Evolutionary conservation across 345 rosid species (phyloP).

Genomic region (Syzygium oleosum): DNA sequence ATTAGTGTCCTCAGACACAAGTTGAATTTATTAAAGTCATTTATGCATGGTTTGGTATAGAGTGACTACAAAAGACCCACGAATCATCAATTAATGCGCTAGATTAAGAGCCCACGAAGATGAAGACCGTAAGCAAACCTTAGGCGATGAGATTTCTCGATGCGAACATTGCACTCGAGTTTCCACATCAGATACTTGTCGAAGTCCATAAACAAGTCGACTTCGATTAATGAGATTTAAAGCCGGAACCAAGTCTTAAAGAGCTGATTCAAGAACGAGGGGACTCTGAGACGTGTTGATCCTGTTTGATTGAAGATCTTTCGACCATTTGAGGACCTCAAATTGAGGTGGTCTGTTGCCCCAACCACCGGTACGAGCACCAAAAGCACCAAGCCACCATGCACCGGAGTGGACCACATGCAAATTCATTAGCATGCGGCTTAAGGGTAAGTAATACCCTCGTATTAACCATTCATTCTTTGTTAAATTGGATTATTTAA

Average conservation of each 20-base stretch:
- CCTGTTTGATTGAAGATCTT: not conserved
- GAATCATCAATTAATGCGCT: not conserved
- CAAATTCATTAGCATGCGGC: not conserved
- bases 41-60: not conserved
- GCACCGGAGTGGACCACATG: not conserved
- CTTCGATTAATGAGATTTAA: not conserved
- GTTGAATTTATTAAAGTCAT: not conserved
- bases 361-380: not conserved
- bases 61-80: not conserved
- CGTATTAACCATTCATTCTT: not conserved
- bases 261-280: not conserved
- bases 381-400: not conserved
- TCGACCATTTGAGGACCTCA: not conserved
- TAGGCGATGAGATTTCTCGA: not conserved
- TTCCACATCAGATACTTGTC: not conserved
- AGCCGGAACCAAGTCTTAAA: no score
- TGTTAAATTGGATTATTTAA: not conserved
- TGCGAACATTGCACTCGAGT: not conserved
- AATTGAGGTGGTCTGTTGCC: not conserved
- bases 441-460: not conserved
- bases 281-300: not conserved
- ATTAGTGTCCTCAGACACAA: not conserved
- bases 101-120: not conserved
- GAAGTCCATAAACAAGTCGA: not conserved
- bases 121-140: not conserved